Conservation (phyloP, 2,329 filamentous ascomycete genomes). For the Aspergillus hortae region DNA sequence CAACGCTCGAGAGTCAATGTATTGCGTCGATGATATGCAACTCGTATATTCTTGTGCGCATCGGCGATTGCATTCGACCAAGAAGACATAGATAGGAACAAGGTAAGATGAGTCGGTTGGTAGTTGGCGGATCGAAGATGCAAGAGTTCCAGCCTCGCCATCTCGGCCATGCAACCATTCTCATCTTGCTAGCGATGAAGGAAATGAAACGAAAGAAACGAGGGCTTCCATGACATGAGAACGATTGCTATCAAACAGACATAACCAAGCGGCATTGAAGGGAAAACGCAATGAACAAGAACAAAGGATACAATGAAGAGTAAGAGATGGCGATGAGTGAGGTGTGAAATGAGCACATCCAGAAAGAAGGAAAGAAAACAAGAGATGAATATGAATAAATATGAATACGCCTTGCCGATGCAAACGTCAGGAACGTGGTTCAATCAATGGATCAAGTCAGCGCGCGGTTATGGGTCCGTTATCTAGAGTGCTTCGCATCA, state of each 20-base stretch:
- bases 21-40: not conserved
- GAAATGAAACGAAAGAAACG: not conserved
- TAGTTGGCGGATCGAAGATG: slow-evolving; percentile 5
- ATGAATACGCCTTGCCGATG: slow-evolving; percentile 21
- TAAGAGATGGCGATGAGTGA: not conserved
- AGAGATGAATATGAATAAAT: slow-evolving; percentile 11
- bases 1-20: not conserved
- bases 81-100: not conserved
- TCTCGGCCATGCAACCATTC: not conserved
- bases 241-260: slow-evolving; percentile 4
- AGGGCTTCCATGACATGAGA: slow-evolving; percentile 1
- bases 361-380: slow-evolving; percentile 3
- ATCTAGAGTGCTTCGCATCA: slow-evolving; percentile 2
- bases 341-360: slow-evolving; percentile 6
- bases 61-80: not conserved
- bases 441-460: slow-evolving; percentile 10
- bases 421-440: slow-evolving; percentile 18
- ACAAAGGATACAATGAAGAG: not conserved
- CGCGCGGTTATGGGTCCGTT: slow-evolving; percentile 4
- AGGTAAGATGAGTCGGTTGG: not conserved
- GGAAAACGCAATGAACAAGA: not conserved
- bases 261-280: not conserved
- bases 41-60: no score
- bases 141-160: slow-evolving; percentile 19
- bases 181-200: not conserved